Conservation (phyloP, 805 yeast genomes). For the Dipodascus albidus region DNA sequence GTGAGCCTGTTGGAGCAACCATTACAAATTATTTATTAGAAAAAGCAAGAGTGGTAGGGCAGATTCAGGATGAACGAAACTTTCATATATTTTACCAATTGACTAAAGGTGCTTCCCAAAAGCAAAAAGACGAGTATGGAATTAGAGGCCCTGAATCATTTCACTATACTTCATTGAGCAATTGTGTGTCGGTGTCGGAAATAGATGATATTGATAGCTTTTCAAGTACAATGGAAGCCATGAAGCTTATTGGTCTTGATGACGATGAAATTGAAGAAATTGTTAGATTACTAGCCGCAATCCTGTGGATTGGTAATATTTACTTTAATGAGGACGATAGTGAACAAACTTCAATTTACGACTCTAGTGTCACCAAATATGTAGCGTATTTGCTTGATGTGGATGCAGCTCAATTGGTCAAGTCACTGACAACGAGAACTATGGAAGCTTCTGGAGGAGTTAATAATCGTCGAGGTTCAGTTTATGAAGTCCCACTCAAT, state of each 20-base stretch:
- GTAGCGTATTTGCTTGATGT: conserved; percentile 61
- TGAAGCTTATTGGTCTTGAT: conserved; percentile 61
- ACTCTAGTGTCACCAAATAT: conserved; percentile 37
- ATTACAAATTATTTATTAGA: conserved; percentile 92
- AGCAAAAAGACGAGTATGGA: conserved; percentile 27
- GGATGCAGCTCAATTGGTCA: conserved; percentile 38
- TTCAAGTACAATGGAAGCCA: conserved; percentile 47
- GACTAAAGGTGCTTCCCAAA: conserved; percentile 48
- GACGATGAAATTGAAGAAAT: conserved; percentile 43
- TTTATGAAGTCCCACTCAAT: conserved; percentile 72
- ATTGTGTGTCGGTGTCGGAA: conserved; percentile 49
- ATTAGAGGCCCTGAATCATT: conserved; percentile 44
- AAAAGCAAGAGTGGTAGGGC: conserved; percentile 81
- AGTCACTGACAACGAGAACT: conserved; percentile 60
- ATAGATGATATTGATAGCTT: conserved; percentile 71
- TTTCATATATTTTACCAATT: conserved; percentile 91
- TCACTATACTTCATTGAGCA: conserved; percentile 46
- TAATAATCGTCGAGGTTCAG: conserved; percentile 67
- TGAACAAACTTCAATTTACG: conserved; percentile 64
- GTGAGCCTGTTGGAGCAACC: conserved; percentile 73
- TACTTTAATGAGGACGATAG: conserved; percentile 48
- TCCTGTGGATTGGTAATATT: conserved; percentile 79
- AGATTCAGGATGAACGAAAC: conserved; percentile 68
- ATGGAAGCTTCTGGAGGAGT: conserved; percentile 86
- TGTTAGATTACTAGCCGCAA: conserved; percentile 56